Percentiles rank a stretch among this genome's conserved stretches.
Conservation (phyloP, 805 yeast genomes). For the Lipomyces sp. region DNA sequence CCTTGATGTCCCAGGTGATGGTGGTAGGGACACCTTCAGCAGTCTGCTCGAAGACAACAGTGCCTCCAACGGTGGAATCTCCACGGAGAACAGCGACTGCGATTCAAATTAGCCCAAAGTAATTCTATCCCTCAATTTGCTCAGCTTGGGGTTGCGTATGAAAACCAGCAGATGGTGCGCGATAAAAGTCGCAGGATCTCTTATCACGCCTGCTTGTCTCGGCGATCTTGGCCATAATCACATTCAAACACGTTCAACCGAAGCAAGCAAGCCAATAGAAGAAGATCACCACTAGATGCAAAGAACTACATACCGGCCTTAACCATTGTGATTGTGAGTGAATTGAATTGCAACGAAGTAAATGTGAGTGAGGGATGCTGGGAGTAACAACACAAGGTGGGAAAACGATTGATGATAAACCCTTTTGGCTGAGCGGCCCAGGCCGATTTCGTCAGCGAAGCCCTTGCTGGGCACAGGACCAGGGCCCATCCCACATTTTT, state of each 20-base stretch:
- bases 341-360: background rate
- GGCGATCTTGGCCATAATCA: constrained; percentile 1
- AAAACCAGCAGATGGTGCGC: background rate
- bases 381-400: background rate
- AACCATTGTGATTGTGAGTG: constrained; percentile 52
- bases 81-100: constrained; percentile 95
- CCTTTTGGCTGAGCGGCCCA: background rate
- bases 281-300: background rate
- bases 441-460: background rate
- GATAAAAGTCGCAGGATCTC: background rate
- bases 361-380: background rate
- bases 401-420: background rate
- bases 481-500: background rate
- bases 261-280: background rate
- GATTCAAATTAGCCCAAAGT: constrained; percentile 7
- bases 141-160: background rate
- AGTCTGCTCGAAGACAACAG: constrained; percentile 83
- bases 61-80: constrained; percentile 86
- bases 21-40: constrained; percentile 82
- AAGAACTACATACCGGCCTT: constrained; percentile 61
- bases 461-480: background rate
- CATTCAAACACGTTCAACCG: background rate
- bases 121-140: constrained; percentile 3
- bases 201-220: background rate
- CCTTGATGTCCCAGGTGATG: constrained; percentile 83